Conservation (phyloP, 495 filamentous ascomycete genomes). For the Hypoxylon lienhwacheense region DNA sequence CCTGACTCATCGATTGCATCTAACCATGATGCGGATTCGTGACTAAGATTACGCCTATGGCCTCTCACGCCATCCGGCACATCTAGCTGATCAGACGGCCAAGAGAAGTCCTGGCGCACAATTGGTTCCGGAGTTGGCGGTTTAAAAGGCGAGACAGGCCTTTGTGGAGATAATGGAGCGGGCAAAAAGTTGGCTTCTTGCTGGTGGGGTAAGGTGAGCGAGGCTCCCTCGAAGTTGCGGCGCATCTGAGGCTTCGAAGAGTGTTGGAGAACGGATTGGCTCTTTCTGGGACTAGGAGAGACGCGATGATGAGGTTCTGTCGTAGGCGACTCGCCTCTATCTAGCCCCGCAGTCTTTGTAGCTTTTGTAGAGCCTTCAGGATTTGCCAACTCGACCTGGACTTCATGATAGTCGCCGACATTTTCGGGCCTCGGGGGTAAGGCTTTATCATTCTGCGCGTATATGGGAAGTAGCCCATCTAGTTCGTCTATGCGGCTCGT, state of each 20-base stretch:
- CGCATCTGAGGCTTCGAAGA: conserved; percentile 50
- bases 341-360: conserved; percentile 48
- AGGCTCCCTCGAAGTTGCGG: conserved; percentile 41
- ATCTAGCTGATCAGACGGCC: conserved; percentile 40
- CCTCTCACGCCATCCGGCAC: conserved; percentile 35
- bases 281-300: conserved; percentile 28
- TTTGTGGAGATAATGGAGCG: conserved; percentile 65
- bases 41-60: conserved; percentile 62
- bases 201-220: conserved; percentile 44
- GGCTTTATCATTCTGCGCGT: conserved; percentile 64
- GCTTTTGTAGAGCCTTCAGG: conserved; percentile 53
- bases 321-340: conserved; percentile 38
- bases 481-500: conserved; percentile 84
- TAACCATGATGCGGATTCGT: conserved; percentile 87
- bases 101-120: conserved; percentile 47
- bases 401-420: conserved; percentile 58
- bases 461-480: conserved; percentile 63
- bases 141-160: conserved; percentile 49
- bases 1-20: conserved; percentile 97
- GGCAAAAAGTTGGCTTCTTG: conserved; percentile 60
- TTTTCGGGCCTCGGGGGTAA: conserved; percentile 78
- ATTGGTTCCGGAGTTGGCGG: conserved; percentile 44
- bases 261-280: conserved; percentile 43
- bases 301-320: conserved; percentile 27
- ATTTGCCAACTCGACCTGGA: conserved; percentile 53